Base-by-base conservation (phyloP, 805 yeast genomes). In the Saccharomycopsis babjevae region DNA sequence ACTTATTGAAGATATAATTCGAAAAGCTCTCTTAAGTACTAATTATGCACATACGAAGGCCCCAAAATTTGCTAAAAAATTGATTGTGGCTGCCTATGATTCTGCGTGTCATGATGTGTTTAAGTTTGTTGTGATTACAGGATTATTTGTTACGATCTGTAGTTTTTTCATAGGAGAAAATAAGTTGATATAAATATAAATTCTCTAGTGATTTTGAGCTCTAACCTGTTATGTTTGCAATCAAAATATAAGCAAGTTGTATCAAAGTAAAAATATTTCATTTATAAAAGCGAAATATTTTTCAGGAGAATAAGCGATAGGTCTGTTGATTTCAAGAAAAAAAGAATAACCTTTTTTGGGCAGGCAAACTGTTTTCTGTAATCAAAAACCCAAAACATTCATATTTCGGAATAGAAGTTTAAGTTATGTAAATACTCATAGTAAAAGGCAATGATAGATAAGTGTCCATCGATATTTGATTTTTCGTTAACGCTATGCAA, bases 401-500 rank as follows among this genome's bases (percentile, higher is more conserved):
- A n/a, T n/a, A 32, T 11, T 6, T 11, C 16, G 13, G 30, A 46
- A n/a, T 55, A 56, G 18, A 25, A 30, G 20, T 79, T 77, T 39
- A 78, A 73, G 58, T 75, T 75, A 64, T 73, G 77, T 61, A 81
- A 71, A 65, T 80, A 82, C 64, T 81, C 79, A 67, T 82, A 82
- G 66, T 78, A 74, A 69, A 82, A 83, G 0, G 84, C 84, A 54
- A 83, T 73, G 10, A 79, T 73, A 62, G 83, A 82, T 64, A 88
- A 71, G 71, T 87, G 93, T n/a, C 79, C 74, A 59, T 79, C 80
- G 61, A 84, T 69, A 16, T 75, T 72, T 55, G 82, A 69, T 64
- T 74, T 78, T 70, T 88, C 94, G 68, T 87, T 80, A 20, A 85
- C 84, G 38, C 87, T 82, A 72, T 87, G 93, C 18, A 67, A 64